Base-by-base conservation (phyloP, 1,284 basidiomycete species). In the Melampsora occidentalis region DNA sequence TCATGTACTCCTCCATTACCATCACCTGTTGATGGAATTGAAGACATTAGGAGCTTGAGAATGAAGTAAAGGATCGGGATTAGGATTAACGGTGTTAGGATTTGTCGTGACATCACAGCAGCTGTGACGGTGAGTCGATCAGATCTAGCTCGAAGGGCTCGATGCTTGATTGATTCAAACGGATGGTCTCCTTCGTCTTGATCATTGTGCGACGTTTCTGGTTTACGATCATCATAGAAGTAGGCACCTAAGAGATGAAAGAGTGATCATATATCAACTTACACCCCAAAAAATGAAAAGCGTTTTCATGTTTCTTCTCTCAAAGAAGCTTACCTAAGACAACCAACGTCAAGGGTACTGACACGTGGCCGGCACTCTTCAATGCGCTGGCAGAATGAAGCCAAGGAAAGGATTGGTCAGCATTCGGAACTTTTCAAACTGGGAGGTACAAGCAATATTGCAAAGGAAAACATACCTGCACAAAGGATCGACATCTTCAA, bases 261-360 rank as follows among this genome's bases (percentile, higher is more conserved):
- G 3, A 51, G 39, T 42, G 39, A 42, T 42, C 39, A 42, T 12
- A 42, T 7, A 42, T 42, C 39, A 42, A 42, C 12, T 5, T 12
- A 42, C 39, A 12, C 39, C 12, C 6, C 6, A 10, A 42, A 2
- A 42, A 5, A 10, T 10, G 6, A 10, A 42, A 10, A 42, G 6
- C 12, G 10, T 42, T 10, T 42, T n/a, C n/a, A 42, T 42, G 10
- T 6, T 9, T 42, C 10, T 42, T 42, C 39, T 12, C 39, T 6
- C 12, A 42, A 10, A 42, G 10, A 81, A 79, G 20, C 67, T 76
- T n/a, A 76, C 84, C 84, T 33, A 85, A 81, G 63, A 84, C 84
- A 16, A 85, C 81, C 78, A 85, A 82, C 28, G 84, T 85, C 66
- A 85, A 80, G 0, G 84, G 84, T 42, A 85, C 84, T 18, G 83